phyloP scores from a whole-genome alignment of 2,329 filamentous ascomycete species.

The Trichoderma koningii region DNA sequence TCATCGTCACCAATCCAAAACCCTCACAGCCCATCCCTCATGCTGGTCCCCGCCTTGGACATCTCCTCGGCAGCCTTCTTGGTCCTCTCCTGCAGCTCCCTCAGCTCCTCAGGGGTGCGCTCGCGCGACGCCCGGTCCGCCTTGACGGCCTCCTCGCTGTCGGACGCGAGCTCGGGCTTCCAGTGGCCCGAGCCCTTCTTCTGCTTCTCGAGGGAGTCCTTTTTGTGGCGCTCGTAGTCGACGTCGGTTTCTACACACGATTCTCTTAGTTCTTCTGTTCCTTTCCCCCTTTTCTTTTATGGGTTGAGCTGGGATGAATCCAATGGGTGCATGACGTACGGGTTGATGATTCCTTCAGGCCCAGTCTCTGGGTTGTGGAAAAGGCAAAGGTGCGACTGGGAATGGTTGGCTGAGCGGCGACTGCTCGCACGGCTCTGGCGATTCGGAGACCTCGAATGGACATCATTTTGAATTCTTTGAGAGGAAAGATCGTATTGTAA shows the following conservation, averaged over 20 bases:
- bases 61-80: slow-evolving; percentile 53
- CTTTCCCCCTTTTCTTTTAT: background rate
- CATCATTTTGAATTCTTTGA: slow-evolving; percentile 34
- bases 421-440: slow-evolving; percentile 33
- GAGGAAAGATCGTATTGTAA: background rate
- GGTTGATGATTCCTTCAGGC: slow-evolving; percentile 44
- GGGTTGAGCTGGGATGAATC: background rate
- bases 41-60: slow-evolving; percentile 52
- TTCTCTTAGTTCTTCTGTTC: no score
- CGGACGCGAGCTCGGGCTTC: slow-evolving; percentile 75
- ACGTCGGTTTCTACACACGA: slow-evolving; percentile 38
- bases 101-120: slow-evolving; percentile 44
- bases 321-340: slow-evolving; percentile 34
- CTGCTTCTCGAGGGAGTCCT: slow-evolving; percentile 65
- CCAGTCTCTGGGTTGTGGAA: slow-evolving; percentile 36
- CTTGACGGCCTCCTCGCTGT: slow-evolving; percentile 77
- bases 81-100: slow-evolving; percentile 60
- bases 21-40: slow-evolving; percentile 35
- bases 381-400: slow-evolving; percentile 35
- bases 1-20: background rate
- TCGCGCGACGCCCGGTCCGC: slow-evolving; percentile 55
- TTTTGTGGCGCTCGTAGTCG: slow-evolving; percentile 60
- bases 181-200: slow-evolving; percentile 71
- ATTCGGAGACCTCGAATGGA: slow-evolving; percentile 33
- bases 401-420: slow-evolving; percentile 28